These are phyloP conservation scores for Phlyctochytrium planicorne DNA, from an alignment of 192 early-diverging fungal genomes.

Conservation along the genomic window DNA sequence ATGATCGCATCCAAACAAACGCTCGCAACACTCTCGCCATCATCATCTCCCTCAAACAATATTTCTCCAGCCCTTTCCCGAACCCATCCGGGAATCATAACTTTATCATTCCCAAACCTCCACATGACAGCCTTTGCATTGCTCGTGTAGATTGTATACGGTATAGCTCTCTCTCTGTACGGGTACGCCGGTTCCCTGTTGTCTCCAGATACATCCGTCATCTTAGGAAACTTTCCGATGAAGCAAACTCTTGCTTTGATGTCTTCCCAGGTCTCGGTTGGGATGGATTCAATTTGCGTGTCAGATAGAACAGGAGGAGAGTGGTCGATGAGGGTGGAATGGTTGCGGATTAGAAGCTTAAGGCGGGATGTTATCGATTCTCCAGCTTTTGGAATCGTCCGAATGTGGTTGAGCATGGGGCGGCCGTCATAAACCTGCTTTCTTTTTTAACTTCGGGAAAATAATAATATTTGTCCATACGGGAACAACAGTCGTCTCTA, in stretches of 20 bases:
- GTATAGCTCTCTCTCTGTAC: constrained; percentile 26
- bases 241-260: constrained; percentile 67
- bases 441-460: background rate
- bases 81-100: constrained; percentile 78
- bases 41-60: constrained; percentile 72
- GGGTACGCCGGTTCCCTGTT: constrained; percentile 39
- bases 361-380: constrained; percentile 58
- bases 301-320: constrained; percentile 45
- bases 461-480: constrained; percentile 42
- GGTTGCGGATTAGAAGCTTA: constrained; percentile 57
- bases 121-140: background rate
- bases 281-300: constrained; percentile 32
- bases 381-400: constrained; percentile 66
- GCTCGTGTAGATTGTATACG: constrained; percentile 21
- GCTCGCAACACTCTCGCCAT: constrained; percentile 60
- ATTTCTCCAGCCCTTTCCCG: constrained; percentile 78
- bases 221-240: constrained; percentile 48
- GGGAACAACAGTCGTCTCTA: constrained; percentile 73
- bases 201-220: constrained; percentile 48
- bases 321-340: constrained; percentile 48
- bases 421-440: constrained; percentile 66
- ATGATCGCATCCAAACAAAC: constrained; percentile 56
- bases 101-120: background rate
- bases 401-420: constrained; percentile 62
- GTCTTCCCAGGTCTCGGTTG: constrained; percentile 58